Evolutionary conservation across 345 rosid species (phyloP).

Genomic region (Leavenworthia alabamica): DNA sequence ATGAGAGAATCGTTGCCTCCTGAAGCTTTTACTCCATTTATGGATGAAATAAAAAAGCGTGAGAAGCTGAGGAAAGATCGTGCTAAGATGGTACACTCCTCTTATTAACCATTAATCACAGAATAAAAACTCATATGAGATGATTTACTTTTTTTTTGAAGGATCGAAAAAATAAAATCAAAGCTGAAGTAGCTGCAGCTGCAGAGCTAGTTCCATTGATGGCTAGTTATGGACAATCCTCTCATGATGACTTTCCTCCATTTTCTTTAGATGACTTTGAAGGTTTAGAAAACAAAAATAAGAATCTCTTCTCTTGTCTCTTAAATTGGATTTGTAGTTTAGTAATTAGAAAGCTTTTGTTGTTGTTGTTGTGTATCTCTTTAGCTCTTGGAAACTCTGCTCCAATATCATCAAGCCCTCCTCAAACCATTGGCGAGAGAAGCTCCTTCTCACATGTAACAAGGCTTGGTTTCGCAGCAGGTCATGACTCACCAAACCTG

Average conservation of each 20-base stretch:
- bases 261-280: slow-evolving; percentile 86
- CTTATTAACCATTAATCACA: background rate
- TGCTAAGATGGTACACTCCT: slow-evolving; percentile 55
- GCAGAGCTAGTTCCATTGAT: slow-evolving; percentile 40
- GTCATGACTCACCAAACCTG: slow-evolving; percentile 75
- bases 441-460: slow-evolving; percentile 75
- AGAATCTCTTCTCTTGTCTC: background rate
- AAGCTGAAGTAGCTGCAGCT: slow-evolving; percentile 67
- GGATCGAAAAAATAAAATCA: slow-evolving; percentile 71
- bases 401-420: slow-evolving; percentile 56
- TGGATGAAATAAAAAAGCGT: slow-evolving; percentile 86
- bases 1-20: slow-evolving; percentile 58
- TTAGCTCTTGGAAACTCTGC: slow-evolving; percentile 67
- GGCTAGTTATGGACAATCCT: slow-evolving; percentile 41
- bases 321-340: background rate
- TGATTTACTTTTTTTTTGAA: slow-evolving; percentile 31
- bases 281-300: slow-evolving; percentile 51
- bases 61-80: slow-evolving; percentile 71
- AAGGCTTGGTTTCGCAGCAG: slow-evolving; percentile 91
- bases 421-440: slow-evolving; percentile 59
- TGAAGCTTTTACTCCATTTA: slow-evolving; percentile 64
- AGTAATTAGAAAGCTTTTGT: background rate
- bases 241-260: slow-evolving; percentile 38
- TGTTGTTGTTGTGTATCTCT: background rate
- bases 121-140: background rate